phyloP scores from a whole-genome alignment of 257 asterid genomes.

The Penstemon eatonii region DNA sequence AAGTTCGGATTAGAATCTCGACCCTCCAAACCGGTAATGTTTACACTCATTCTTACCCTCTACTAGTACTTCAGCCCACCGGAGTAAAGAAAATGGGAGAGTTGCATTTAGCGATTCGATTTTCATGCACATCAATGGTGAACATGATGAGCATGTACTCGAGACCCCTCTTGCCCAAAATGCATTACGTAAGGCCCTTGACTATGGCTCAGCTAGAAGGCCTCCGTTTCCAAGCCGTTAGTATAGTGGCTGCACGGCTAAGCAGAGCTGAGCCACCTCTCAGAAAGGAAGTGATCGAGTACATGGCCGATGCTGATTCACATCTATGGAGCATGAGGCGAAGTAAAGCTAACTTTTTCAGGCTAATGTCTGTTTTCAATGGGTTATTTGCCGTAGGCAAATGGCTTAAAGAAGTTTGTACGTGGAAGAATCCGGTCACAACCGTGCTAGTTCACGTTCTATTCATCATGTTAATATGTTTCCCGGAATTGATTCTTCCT shows the following conservation, averaged over 20 bases:
- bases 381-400: conserved; percentile 56
- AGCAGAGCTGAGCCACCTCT: conserved; percentile 92
- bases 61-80: conserved; percentile 73
- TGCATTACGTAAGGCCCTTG: conserved; percentile 81
- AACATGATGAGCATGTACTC: conserved; percentile 71
- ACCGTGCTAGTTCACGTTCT: conserved; percentile 76
- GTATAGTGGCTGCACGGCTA: conserved; percentile 66
- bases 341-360: conserved; percentile 83
- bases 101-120: conserved; percentile 83
- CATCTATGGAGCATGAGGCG: conserved; percentile 98
- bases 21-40: conserved; percentile 82
- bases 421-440: conserved; percentile 76
- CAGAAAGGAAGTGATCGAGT: conserved; percentile 72
- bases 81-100: conserved; percentile 98
- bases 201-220: conserved; percentile 59
- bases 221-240: conserved; percentile 80
- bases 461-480: conserved; percentile 62
- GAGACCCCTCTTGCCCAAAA: conserved; percentile 75
- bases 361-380: conserved; percentile 60
- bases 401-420: conserved; percentile 79
- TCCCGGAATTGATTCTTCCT: conserved; percentile 76
- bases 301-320: conserved; percentile 75
- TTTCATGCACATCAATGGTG: conserved; percentile 66
- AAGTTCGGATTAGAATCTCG: conserved; percentile 80
- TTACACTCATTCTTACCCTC: conserved; percentile 79